phyloP scores from a whole-genome alignment of 2,329 filamentous ascomycete genomes.

The Neocucurbitaria cava region DNA sequence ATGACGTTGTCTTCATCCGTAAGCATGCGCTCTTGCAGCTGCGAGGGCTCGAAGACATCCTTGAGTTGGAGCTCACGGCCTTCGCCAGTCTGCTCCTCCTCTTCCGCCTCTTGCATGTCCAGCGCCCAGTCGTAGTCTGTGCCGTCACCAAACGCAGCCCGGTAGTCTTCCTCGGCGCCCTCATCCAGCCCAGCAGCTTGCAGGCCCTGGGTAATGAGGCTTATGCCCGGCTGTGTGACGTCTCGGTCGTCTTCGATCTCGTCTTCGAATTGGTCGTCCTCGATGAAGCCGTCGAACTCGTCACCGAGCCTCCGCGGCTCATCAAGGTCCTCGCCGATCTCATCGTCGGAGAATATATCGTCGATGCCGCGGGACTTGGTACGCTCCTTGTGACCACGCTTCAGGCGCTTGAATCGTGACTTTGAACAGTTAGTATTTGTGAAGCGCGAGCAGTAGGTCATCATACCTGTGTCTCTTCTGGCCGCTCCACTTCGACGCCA shows the following conservation, averaged over 20 bases:
- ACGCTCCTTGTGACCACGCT: constrained; percentile 82
- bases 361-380: constrained; percentile 74
- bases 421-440: constrained; percentile 49
- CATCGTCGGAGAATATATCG: constrained; percentile 95
- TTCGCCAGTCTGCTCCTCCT: constrained; percentile 76
- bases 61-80: constrained; percentile 91
- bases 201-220: constrained; percentile 71
- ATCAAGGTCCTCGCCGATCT: constrained; percentile 69
- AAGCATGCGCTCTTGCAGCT: constrained; percentile 90
- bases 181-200: constrained; percentile 89
- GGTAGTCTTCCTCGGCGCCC: constrained; percentile 93
- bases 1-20: constrained; percentile 96
- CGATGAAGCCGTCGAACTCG: constrained; percentile 79
- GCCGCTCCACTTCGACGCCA: constrained; percentile 76
- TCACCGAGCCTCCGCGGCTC: constrained; percentile 45
- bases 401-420: constrained; percentile 95
- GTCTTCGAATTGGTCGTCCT: constrained; percentile 81
- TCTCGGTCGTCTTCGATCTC: constrained; percentile 89
- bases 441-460: constrained; percentile 1
- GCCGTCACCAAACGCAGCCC: constrained; percentile 92
- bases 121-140: constrained; percentile 96
- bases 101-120: constrained; percentile 83
- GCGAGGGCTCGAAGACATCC: constrained; percentile 96
- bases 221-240: constrained; percentile 79
- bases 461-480: constrained; percentile 71